Evolutionary conservation across 306 rosid species (phyloP).

Genomic region (Vigna mungo): DNA sequence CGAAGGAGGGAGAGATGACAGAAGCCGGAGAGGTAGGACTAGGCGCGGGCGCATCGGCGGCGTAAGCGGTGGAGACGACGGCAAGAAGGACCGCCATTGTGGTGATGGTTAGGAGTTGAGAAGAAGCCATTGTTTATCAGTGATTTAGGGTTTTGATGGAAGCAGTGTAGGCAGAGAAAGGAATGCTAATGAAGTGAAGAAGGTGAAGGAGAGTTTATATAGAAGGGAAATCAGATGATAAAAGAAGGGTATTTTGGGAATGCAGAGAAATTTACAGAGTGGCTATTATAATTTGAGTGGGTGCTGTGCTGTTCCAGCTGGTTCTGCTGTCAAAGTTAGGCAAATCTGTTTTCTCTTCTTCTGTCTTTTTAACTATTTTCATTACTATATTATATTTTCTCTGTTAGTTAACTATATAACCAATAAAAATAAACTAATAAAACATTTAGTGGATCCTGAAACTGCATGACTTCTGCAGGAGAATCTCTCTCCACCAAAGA

Average conservation of each 20-base stretch:
- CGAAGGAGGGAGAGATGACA: conserved; percentile 62
- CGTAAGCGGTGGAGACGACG: conserved; percentile 48
- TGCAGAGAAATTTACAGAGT: conserved; percentile 60
- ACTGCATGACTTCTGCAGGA: too few relatives aligned
- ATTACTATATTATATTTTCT: too few relatives aligned
- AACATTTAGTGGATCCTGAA: too few relatives aligned
- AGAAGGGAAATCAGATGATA: conserved; percentile 9
- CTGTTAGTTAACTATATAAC: too few relatives aligned
- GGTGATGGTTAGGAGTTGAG: conserved; percentile 47
- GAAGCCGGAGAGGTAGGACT: conserved; percentile 68
- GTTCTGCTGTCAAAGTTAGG: not conserved
- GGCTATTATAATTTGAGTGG: conserved; percentile 40
- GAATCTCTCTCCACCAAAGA: too few relatives aligned
- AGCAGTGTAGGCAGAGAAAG: not conserved
- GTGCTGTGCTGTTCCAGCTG: conserved; percentile 55
- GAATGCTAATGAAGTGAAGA: not conserved
- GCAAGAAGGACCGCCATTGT: conserved; percentile 54
- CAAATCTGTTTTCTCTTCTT: not conserved
- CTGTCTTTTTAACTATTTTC: too few relatives aligned
- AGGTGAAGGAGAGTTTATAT: conserved; percentile 40
- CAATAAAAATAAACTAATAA: too few relatives aligned
- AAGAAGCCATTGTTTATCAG: conserved; percentile 59
- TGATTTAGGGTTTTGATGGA: conserved; percentile 42
- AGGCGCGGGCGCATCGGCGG: conserved; percentile 75
- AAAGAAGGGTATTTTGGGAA: conserved; percentile 59